Base-by-base conservation (phyloP, 202 grass and related monocot species). In the Elaeis oleifera region DNA sequence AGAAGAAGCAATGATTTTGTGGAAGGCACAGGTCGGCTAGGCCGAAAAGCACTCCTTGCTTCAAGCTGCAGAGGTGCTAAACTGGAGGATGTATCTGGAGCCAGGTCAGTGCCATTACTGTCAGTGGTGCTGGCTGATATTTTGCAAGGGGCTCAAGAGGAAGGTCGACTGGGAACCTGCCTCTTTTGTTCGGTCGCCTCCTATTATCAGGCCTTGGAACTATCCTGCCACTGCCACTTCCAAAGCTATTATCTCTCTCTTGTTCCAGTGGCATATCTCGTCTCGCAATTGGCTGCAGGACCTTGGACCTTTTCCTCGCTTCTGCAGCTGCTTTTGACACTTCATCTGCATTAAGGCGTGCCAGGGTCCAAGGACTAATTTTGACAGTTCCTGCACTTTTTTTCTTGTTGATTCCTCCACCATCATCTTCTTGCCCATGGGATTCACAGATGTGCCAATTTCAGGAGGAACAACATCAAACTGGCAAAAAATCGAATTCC, bases 301-400 rank as follows among this genome's bases (percentile, higher is more conserved):
- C 78, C 54, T 79, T 85, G 74, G 94, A 99, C 79, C 86, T 99
- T 74, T 94, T 99, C 63, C 76, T 79, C 24, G 94, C 88, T 44
- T 89, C 74, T 0, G 82, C 82, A 16, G 94, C 94, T 72, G 85
- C 88, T 82, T 84, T 99, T 21, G 88, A 99, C 64, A 99, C 94
- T 74, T 99, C 94, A 63, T 99, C 94, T 2, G 94, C 88, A 39
- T 97, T 97, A 55, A 97, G 82, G 18, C 94, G 88, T 61, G 94
- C 94, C 67, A 99, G 50, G 32, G 94, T 89, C 94, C 94, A 99
- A 64, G 94, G 88, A 66, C 83, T 99, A 54, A 94, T 99, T 84
- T 99, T 99, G 13, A 99, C 72, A 26, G 78, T 54, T 32, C 82
- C 80, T 4, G 44, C 29, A 65, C 51, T 55, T 84, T 84, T 84